Evolutionary conservation across 257 asterid genomes (phyloP).

Genomic region (Eucommia ulmoides): DNA sequence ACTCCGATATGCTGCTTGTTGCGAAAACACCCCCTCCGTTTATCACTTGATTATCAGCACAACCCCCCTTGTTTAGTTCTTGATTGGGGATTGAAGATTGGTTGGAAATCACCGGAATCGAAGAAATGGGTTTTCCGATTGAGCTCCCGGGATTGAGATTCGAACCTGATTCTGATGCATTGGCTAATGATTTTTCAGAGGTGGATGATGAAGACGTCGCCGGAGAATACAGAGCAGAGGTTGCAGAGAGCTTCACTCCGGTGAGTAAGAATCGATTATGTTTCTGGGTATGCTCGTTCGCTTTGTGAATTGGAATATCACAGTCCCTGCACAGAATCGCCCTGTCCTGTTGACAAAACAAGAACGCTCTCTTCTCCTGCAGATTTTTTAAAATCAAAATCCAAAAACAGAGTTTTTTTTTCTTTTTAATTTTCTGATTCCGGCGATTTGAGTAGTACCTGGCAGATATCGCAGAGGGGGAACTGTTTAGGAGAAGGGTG

Average conservation of each 20-base stretch:
- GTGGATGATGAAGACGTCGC: constrained; percentile 14
- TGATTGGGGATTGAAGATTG: constrained; percentile 12
- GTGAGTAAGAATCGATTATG: constrained; percentile 74
- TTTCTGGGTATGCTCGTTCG: constrained; percentile 58
- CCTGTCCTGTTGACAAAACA: constrained; percentile 89
- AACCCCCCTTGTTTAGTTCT: constrained; percentile 5
- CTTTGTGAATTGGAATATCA: constrained; percentile 62
- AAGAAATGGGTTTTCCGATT: constrained; percentile 9
- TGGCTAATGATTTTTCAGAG: constrained; percentile 3
- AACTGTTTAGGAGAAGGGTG: not conserved
- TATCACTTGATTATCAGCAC: constrained; percentile 7
- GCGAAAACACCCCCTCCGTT: constrained; percentile 13
- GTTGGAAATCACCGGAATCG: constrained; percentile 4
- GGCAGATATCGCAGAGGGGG: constrained; percentile 23
- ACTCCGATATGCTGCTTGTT: constrained; percentile 69
- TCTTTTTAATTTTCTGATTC: not conserved
- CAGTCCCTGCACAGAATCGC: constrained; percentile 82
- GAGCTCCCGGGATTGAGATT: constrained; percentile 17
- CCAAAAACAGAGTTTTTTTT: not conserved
- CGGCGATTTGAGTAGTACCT: constrained; percentile 26
- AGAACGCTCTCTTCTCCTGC: constrained; percentile 75
- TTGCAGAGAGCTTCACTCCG: constrained; percentile 53
- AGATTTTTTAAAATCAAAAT: not conserved
- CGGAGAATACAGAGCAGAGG: constrained; percentile 28
- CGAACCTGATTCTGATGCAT: constrained; percentile 22